Percentiles rank a stretch among this genome's conserved stretches.
Conservation (phyloP, 2,329 filamentous ascomycete genomes). For the Beauveria pseudobassiana region DNA sequence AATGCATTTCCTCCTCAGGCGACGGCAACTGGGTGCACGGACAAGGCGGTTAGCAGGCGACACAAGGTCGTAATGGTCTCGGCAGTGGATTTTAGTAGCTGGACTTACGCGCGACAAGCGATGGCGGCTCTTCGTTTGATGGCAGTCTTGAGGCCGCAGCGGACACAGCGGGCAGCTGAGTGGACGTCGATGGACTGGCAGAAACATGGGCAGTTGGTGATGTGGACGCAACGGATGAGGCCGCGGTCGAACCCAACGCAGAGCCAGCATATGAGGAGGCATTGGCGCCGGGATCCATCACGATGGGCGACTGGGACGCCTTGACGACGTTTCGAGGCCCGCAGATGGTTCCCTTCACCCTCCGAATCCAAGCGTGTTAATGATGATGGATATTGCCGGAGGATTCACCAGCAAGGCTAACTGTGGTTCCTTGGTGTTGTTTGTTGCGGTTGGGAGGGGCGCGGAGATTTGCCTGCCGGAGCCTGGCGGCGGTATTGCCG, state of each 20-base stretch:
- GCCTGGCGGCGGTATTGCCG: background rate
- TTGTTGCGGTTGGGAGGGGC: constrained; percentile 5
- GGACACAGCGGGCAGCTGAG: background rate
- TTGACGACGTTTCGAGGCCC: background rate
- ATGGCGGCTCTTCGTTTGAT: constrained; percentile 45
- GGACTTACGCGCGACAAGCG: constrained; percentile 43
- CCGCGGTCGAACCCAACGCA: background rate
- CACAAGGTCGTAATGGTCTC: background rate
- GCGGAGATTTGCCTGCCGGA: constrained; percentile 2
- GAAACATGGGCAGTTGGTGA: constrained; percentile 5
- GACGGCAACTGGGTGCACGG: constrained; percentile 37
- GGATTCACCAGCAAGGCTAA: background rate
- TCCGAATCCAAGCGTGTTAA: background rate
- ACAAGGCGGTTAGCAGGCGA: background rate
- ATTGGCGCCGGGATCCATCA: constrained; percentile 6
- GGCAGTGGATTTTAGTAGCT: background rate
- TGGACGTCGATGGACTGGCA: background rate
- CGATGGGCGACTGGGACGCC: background rate
- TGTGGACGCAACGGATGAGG: constrained; percentile 5
- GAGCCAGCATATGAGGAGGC: background rate
- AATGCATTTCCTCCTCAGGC: constrained; percentile 49
- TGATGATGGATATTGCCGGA: background rate
- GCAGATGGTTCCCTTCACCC: background rate
- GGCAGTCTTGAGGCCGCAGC: constrained; percentile 11
- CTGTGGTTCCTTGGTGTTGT: constrained; percentile 2